phyloP scores from a whole-genome alignment of 345 rosid genomes.

The Eucalyptus leucophloia region DNA sequence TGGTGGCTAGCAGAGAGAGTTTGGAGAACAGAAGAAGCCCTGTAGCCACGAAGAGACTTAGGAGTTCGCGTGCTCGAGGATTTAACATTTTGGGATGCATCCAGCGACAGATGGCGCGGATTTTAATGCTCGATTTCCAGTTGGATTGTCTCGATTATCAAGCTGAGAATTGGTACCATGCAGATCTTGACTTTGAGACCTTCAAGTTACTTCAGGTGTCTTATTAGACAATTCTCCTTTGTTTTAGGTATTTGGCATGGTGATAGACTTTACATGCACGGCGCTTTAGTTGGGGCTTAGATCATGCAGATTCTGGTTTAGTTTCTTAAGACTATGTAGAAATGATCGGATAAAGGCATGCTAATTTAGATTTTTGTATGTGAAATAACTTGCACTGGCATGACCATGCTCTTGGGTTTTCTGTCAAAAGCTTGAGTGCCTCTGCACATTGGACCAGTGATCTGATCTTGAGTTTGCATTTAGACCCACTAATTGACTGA shows the following conservation, averaged over 20 bases:
- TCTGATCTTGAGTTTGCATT: not conserved
- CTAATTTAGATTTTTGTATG: not conserved
- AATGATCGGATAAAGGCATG: not conserved
- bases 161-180: conserved; percentile 78
- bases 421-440: not conserved
- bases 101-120: conserved; percentile 79
- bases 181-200: conserved; percentile 94
- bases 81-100: conserved; percentile 73
- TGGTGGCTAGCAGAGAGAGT: conserved; percentile 83
- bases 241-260: not conserved
- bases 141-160: conserved; percentile 80
- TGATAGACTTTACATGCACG: not conserved
- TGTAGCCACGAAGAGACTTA: conserved; percentile 31
- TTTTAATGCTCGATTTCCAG: conserved; percentile 76
- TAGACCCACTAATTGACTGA: not conserved
- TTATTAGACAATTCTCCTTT: not conserved
- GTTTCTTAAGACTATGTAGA: not conserved
- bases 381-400: not conserved
- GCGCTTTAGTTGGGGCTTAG: not conserved
- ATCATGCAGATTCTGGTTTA: not conserved
- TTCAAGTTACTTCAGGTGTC: conserved; percentile 88
- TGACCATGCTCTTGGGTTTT: not conserved
- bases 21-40: conserved; percentile 52
- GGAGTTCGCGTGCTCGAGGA: conserved; percentile 50
- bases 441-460: not conserved